Conservation (phyloP, 2,329 filamentous ascomycete species). For the Ophiostoma ips region DNA sequence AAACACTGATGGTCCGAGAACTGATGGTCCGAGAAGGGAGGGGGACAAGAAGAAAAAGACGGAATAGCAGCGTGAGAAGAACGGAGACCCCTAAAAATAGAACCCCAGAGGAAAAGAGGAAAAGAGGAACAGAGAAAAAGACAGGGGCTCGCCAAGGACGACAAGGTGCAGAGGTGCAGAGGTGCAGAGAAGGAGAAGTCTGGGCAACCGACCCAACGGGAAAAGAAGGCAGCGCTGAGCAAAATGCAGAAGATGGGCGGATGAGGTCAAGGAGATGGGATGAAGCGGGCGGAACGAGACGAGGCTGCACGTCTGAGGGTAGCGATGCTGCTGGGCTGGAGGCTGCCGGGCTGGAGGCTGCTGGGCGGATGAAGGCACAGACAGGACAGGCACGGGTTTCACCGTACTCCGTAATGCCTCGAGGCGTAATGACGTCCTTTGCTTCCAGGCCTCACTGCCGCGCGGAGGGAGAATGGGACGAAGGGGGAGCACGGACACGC, state of each 20-base stretch:
- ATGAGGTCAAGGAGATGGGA: not conserved
- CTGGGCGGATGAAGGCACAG: not conserved
- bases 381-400: not conserved
- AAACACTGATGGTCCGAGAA: not conserved
- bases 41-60: conserved; percentile 12
- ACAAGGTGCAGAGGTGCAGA: not conserved
- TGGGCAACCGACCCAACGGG: not conserved
- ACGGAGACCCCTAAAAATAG: conserved; percentile 8
- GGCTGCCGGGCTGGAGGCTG: not conserved
- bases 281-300: not conserved
- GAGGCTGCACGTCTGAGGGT: not conserved
- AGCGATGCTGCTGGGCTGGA: not conserved
- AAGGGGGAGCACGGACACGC: not conserved
- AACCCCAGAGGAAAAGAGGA: conserved; percentile 1
- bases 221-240: not conserved
- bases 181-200: conserved; percentile 1
- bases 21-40: conserved; percentile 24
- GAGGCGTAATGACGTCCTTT: conserved; percentile 6
- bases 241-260: not conserved
- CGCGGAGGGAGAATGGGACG: not conserved
- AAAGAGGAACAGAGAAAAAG: conserved; percentile 5
- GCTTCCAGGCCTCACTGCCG: conserved; percentile 3
- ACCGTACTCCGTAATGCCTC: not conserved
- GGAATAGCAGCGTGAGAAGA: not conserved
- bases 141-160: conserved; percentile 4